Percentiles rank a stretch among this genome's conserved stretches.
Conservation (phyloP, 495 filamentous ascomycete genomes). For the Articulospora tetracladia region DNA sequence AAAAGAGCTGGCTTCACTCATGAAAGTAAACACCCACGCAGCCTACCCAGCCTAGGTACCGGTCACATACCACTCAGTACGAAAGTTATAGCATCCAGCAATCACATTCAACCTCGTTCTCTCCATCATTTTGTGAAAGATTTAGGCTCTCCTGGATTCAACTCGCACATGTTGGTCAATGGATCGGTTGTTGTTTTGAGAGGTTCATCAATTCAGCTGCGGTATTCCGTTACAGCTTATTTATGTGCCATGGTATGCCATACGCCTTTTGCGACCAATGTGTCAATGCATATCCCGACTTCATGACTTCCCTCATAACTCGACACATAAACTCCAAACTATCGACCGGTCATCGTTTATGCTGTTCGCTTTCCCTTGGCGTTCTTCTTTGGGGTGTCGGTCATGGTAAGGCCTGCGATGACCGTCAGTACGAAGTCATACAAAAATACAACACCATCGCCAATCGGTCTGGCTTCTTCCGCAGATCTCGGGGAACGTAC, state of each 20-base stretch:
- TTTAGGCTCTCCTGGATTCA: no score
- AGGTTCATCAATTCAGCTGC: slow-evolving; percentile 5
- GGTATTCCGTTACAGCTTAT: slow-evolving; percentile 24
- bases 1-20: no score
- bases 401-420: slow-evolving; percentile 63
- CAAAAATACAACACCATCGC: background rate
- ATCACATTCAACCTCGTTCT: no score
- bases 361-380: slow-evolving; percentile 42
- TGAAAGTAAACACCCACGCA: no score
- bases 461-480: background rate
- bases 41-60: no score
- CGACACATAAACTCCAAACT: background rate
- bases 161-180: background rate
- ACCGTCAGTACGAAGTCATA: background rate
- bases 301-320: background rate
- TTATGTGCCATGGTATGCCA: slow-evolving; percentile 22
- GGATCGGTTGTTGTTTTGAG: background rate
- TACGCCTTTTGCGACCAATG: slow-evolving; percentile 19
- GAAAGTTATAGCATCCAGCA: no score
- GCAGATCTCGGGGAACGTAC: slow-evolving; percentile 50
- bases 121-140: no score
- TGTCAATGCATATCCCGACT: slow-evolving; percentile 5
- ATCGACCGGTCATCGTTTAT: slow-evolving; percentile 4
- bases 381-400: slow-evolving; percentile 72
- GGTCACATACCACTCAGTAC: no score